phyloP scores from a whole-genome alignment of 257 asterid species.

The Ehretia macrophylla region DNA sequence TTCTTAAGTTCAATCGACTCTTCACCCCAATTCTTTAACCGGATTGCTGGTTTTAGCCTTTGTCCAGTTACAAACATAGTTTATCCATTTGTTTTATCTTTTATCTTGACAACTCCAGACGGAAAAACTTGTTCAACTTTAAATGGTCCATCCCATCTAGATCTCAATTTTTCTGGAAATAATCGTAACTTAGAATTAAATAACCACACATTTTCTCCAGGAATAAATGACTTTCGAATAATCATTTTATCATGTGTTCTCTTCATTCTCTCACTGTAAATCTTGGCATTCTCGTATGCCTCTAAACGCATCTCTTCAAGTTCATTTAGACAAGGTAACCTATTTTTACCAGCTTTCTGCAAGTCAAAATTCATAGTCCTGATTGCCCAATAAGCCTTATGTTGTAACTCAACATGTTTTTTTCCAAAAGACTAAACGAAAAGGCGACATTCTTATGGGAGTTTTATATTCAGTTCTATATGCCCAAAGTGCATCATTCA shows the following conservation, averaged over 20 bases:
- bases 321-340: background rate
- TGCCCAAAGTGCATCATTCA: background rate
- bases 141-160: background rate
- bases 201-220: background rate
- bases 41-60: no score
- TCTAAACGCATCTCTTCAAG: background rate
- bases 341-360: background rate
- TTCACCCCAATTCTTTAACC: no score
- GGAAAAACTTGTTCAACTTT: background rate
- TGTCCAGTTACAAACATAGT: no score
- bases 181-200: background rate
- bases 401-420: background rate
- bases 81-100: no score
- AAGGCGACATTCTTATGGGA: background rate
- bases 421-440: background rate
- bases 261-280: background rate
- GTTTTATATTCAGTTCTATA: background rate
- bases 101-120: no score
- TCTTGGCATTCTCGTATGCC: background rate
- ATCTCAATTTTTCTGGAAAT: background rate
- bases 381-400: background rate
- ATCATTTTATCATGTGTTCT: background rate
- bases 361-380: background rate
- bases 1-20: no score
- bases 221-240: no score